Evolutionary conservation across 2,329 filamentous ascomycete genomes (phyloP), one percentile per base, ranked within the genome.

Genomic region (Aspergillus oerlinghausenensis): DNA sequence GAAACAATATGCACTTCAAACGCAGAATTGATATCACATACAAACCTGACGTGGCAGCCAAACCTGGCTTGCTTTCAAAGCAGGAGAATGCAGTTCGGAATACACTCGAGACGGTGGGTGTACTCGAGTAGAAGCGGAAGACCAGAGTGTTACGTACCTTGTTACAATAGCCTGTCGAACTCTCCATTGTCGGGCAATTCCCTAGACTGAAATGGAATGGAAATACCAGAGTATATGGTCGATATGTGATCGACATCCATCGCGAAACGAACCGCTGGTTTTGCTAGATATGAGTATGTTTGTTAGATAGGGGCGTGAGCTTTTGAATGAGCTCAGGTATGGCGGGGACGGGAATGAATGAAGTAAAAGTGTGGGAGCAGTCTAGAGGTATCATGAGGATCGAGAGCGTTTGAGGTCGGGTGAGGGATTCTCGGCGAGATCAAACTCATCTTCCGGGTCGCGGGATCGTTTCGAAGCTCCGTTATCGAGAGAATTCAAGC

Each of bases 401-500:
- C 81, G 80, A 67, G 76, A 78, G 65, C 82, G 82, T 73, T 83
- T 84, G 70, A 74, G 67, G 67, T 81, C 81, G 74, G 64, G 56
- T 42, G 60, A 57, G 14, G 60, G 59, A 29, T 53, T 62, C 61
- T 64, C 65, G 38, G 55, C 63, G 55, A 65, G 53, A 54, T 63
- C 70, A 57, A 67, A 62, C 47, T 73, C 72, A 42, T 74, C 72
- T 53, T 74, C 72, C 23, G 63, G 62, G 29, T 70, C 70, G 49
- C 72, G 72, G n/a, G 67, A 60, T 25, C 72, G 70, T 60, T 75
- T 75, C 53, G 63, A 59, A 51, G 68, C 63, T 38, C 58, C 60
- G 26, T 59, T 67, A 25, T 63, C 66, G 50, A 55, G 60, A 17
- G 64, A 54, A 49, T 59, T 61, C 26, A 60, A 59, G 49, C 64